Conservation (phyloP, 306 rosid genomes). For the Quercus rubra region DNA sequence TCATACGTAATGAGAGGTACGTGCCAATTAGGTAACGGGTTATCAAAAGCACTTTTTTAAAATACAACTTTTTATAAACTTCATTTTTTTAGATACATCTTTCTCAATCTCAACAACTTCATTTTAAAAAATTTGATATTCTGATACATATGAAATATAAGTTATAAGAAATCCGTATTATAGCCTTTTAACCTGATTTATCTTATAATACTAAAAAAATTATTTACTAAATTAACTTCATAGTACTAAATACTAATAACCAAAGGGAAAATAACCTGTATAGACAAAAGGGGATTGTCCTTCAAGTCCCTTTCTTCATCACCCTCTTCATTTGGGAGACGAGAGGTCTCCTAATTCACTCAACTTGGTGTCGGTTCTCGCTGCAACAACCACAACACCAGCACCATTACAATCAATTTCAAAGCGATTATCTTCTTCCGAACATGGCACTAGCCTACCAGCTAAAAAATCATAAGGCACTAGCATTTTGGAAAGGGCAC, state of each 20-base stretch:
- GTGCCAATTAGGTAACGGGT: too few species aligned
- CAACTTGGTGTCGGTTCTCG: conserved; percentile 33
- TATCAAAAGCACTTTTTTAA: too few species aligned
- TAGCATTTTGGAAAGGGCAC: conserved; percentile 31
- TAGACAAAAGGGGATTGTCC: conserved; percentile 32
- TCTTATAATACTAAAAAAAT: too few species aligned
- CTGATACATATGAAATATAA: too few species aligned
- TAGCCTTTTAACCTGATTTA: too few species aligned
- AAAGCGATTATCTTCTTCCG: conserved; percentile 25
- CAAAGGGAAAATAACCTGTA: conserved; percentile 33
- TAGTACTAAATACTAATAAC: background rate
- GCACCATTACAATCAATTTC: conserved; percentile 55
- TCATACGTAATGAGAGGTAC: too few species aligned
- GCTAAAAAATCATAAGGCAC: conserved; percentile 49
- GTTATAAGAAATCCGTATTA: too few species aligned
- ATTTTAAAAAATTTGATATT: too few species aligned
- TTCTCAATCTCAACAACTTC: too few species aligned
- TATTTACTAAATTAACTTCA: too few species aligned
- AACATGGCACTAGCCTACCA: conserved; percentile 34
- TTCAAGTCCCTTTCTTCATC: conserved; percentile 27
- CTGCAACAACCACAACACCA: conserved; percentile 43
- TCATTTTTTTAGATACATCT: too few species aligned
- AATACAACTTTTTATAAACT: too few species aligned
- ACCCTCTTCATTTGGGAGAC: conserved; percentile 33
- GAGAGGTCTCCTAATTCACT: conserved; percentile 35